Evolutionary conservation across 352 stramenopile genomes (phyloP), one percentile per base, ranked within the genome.

Genomic region (Globisporangium paroecandrum): DNA sequence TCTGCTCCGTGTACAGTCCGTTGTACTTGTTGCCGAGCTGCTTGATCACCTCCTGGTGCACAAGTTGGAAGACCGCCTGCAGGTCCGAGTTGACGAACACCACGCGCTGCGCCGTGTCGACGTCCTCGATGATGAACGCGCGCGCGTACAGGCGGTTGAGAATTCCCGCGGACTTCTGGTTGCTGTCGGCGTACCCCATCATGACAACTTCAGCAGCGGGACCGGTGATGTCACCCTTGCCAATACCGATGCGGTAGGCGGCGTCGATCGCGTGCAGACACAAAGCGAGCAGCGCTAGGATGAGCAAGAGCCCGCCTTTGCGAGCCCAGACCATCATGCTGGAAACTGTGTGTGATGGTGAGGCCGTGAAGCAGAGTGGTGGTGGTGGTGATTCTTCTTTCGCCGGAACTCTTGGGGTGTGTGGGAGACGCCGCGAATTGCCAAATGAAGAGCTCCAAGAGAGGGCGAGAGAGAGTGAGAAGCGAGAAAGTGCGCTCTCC

Each of bases 141-240:
- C 86, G 77, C 20, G 85, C 79, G 53, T 85, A 86, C 0, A 91
- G 70, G 20, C 84, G 78, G 64, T 75, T 89, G 67, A 91, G 80
- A 25, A 94, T 76, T 6, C 86, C 86, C 15, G 70, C 73, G 3
- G 70, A 66, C 36, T 68, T 81, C 68, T 94, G 71, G 43, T 58
- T 65, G 20, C 69, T 64, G 64, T 84, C 71, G 36, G 81, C 83
- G 56, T 83, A 93, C 10, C 86, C 86, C 74, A 85, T 83, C 77
- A 92, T 87, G 56, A 86, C 69, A 22, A 90, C 74, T 32, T 89
- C 79, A 13, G 76, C 81, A 7, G 75, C 76, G 0, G 82, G 82
- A 0, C 82, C 82, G 0, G 84, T 92, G 71, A 89, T 85, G 66
- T 92, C 84, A 46, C 49, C 64, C 65, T 85, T 89, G 41, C 81